Evolutionary conservation across 345 rosid genomes (phyloP).

Genomic region (Sisymbrium altissimum): DNA sequence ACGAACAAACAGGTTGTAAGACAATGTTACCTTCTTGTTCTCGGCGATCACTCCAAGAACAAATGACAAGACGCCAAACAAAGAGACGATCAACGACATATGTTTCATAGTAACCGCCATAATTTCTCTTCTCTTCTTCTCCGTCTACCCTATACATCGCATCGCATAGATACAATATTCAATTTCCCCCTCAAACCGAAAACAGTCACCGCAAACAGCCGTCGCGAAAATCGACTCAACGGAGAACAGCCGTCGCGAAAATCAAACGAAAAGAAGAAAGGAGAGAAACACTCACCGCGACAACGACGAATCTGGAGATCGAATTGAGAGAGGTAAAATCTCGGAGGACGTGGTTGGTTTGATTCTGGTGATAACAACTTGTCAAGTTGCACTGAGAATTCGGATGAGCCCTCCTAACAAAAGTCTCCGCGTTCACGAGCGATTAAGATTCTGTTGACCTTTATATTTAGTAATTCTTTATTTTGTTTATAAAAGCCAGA

Average conservation of each 20-base stretch:
- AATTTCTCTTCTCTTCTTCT: slow-evolving; percentile 6
- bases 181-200: background rate
- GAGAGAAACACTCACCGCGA: background rate
- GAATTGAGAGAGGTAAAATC: background rate
- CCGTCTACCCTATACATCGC: background rate
- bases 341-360: background rate
- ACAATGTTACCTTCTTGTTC: slow-evolving; percentile 64
- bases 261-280: no score
- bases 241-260: no score
- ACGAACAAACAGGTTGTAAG: background rate
- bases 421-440: slow-evolving; percentile 16
- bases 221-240: no score
- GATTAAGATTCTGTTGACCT: slow-evolving; percentile 10
- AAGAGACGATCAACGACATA: slow-evolving; percentile 53
- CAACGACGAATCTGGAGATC: background rate
- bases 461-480: background rate
- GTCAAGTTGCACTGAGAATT: slow-evolving; percentile 14
- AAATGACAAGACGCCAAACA: slow-evolving; percentile 61
- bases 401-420: background rate
- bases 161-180: background rate
- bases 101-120: slow-evolving; percentile 67
- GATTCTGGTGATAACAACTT: background rate
- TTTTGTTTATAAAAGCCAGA: no score
- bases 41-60: slow-evolving; percentile 68
- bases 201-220: background rate